A percentile compares a stretch with the other conserved stretches of the same genome.
phyloP scores from a whole-genome alignment of 129 eudicot genomes.

The Pulicaria dysenterica region DNA sequence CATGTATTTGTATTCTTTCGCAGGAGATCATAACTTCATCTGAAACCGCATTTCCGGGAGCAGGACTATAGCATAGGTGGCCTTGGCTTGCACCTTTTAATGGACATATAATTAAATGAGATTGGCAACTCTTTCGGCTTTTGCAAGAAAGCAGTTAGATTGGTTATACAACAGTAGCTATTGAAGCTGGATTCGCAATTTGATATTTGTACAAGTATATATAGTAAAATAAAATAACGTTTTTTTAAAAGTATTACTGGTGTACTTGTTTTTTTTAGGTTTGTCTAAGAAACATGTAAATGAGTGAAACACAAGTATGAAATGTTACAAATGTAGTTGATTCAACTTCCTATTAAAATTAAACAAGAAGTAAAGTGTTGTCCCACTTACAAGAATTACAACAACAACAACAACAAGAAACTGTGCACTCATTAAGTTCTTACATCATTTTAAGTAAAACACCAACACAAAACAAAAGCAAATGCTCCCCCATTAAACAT shows the following conservation, averaged over 20 bases:
- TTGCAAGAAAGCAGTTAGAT: conserved; percentile 11
- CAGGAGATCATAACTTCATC: conserved; percentile 64
- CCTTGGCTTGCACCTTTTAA: conserved; percentile 1
- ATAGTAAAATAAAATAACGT: conserved; percentile 14
- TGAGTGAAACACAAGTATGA: conserved; percentile 4
- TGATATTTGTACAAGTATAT: conserved; percentile 25
- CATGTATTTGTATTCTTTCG: conserved; percentile 14
- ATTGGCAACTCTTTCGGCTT: background rate
- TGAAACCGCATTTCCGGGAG: conserved; percentile 39
- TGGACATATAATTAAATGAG: background rate
- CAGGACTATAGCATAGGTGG: conserved; percentile 15
- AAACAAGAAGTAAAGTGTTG: conserved; percentile 23
- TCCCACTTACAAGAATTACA: conserved; percentile 36
- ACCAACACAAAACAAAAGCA: conserved; percentile 28
- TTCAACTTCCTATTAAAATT: conserved; percentile 25
- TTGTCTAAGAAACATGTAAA: background rate
- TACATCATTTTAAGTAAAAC: conserved; percentile 38
- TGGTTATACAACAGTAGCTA: conserved; percentile 15
- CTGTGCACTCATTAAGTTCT: conserved; percentile 46
- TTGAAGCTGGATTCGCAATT: conserved; percentile 22
- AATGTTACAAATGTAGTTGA: conserved; percentile 6
- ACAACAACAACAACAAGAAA: conserved; percentile 29
- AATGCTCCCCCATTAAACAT: conserved; percentile 27
- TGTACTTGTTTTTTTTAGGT: conserved; percentile 1
- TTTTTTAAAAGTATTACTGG: conserved; percentile 2